A percentile compares a stretch with the other conserved stretches of the same genome.
Conservation (phyloP, 768 basidiomycete genomes). For the Gymnopilus dilepis region DNA sequence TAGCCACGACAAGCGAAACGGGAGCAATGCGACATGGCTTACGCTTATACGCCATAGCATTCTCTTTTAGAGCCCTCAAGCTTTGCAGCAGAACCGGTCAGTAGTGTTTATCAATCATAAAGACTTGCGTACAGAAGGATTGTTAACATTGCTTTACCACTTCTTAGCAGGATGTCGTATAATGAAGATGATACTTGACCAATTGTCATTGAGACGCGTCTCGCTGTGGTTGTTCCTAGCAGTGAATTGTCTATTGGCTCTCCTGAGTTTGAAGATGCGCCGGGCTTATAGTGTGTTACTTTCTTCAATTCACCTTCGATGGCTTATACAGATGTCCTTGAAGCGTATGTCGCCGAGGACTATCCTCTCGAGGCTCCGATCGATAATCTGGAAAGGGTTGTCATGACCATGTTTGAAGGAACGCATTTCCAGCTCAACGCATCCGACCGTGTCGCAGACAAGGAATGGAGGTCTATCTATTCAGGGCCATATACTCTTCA, state of each 20-base stretch:
- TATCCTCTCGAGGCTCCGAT: constrained; percentile 18
- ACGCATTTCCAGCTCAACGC: constrained; percentile 14
- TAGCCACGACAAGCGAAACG: too few species aligned
- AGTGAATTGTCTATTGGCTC: not conserved
- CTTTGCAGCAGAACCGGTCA: too few species aligned
- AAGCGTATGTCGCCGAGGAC: not conserved
- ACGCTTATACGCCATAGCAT: too few species aligned
- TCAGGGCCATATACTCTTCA: constrained; percentile 14
- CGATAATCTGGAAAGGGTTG: constrained; percentile 2
- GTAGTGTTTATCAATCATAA: too few species aligned
- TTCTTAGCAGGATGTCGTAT: not conserved
- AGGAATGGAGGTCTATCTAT: constrained; percentile 17
- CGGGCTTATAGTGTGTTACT: not conserved
- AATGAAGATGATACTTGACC: not conserved
- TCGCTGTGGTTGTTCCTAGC: not conserved
- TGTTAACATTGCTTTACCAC: too few species aligned
- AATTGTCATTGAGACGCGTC: not conserved
- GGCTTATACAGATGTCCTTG: not conserved
- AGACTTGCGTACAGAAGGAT: too few species aligned
- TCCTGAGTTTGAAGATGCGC: not conserved
- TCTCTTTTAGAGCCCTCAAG: too few species aligned
- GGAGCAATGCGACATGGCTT: too few species aligned
- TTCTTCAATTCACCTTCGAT: not conserved
- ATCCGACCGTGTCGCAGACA: constrained; percentile 1
- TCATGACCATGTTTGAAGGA: constrained; percentile 14